Conservation (phyloP, 106 monocot species). For the Xerophyta viscosa region DNA sequence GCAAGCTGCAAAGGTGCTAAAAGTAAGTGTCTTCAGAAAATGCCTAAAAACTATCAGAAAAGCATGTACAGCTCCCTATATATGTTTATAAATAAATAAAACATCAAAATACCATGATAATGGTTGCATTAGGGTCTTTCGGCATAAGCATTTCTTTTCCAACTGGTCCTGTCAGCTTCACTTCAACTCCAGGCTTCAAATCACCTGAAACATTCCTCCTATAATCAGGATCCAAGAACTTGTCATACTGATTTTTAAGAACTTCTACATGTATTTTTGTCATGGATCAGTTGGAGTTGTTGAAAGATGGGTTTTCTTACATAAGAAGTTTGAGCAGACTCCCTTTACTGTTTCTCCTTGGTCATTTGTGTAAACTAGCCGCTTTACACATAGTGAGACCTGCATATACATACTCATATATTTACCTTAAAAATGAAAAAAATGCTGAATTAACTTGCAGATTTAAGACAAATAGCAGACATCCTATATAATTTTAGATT, state of each 20-base stretch:
- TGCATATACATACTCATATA: conserved; percentile 7
- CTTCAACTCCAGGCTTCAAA: conserved; percentile 81
- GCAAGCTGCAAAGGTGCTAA: conserved; percentile 54
- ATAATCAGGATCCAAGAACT: no score
- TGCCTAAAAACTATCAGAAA: no score
- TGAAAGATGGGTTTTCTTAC: conserved; percentile 24
- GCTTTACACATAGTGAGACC: conserved; percentile 96
- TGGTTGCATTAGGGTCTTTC: conserved; percentile 84
- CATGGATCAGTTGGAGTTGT: neutral
- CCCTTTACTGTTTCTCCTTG: conserved; percentile 96
- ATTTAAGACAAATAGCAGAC: no score
- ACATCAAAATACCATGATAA: conserved; percentile 81
- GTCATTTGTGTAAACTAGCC: conserved; percentile 91
- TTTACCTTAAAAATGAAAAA: neutral
- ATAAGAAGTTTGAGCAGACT: conserved; percentile 97
- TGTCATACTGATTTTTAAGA: no score
- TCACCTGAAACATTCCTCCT: conserved; percentile 43
- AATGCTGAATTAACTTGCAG: no score
- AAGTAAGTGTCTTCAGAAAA: neutral
- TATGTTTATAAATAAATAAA: no score
- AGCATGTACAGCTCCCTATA: no score
- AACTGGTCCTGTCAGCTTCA: conserved; percentile 87
- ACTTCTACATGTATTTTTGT: neutral
- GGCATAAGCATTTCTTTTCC: conserved; percentile 99
- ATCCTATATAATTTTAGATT: no score